phyloP scores from a whole-genome alignment of 2,329 filamentous ascomycete species.

The Cladosporium sp. region DNA sequence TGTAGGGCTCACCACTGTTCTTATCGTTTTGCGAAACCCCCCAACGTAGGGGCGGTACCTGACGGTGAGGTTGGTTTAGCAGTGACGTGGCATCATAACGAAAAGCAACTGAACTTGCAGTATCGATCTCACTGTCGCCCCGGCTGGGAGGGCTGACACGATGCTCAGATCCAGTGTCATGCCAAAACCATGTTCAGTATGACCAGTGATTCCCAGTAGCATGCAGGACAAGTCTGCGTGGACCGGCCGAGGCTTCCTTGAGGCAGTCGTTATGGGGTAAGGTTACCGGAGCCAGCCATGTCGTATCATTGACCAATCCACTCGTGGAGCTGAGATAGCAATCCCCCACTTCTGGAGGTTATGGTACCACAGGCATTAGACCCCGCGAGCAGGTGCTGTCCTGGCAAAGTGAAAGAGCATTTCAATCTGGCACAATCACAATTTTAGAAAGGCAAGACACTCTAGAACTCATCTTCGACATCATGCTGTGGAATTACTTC shows the following conservation, averaged over 20 bases:
- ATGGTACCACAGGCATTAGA: neutral
- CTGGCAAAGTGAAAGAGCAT: neutral
- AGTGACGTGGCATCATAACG: neutral
- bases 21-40: neutral
- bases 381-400: neutral
- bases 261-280: neutral
- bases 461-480: neutral
- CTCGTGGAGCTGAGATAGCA: neutral
- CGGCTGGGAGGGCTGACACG: neutral
- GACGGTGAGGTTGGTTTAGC: neutral
- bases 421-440: neutral
- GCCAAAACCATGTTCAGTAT: neutral
- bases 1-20: neutral
- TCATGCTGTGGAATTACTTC: conserved; percentile 14
- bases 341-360: conserved; percentile 9
- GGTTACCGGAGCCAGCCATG: neutral
- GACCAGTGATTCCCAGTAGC: neutral
- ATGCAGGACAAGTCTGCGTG: neutral
- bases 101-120: neutral
- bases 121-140: too few species aligned
- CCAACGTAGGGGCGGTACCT: neutral
- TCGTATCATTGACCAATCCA: neutral
- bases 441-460: neutral
- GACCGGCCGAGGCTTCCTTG: neutral
- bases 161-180: neutral